Evolutionary conservation across 176 grass and related monocot species (phyloP).

Genomic region (Triticum urartu): DNA sequence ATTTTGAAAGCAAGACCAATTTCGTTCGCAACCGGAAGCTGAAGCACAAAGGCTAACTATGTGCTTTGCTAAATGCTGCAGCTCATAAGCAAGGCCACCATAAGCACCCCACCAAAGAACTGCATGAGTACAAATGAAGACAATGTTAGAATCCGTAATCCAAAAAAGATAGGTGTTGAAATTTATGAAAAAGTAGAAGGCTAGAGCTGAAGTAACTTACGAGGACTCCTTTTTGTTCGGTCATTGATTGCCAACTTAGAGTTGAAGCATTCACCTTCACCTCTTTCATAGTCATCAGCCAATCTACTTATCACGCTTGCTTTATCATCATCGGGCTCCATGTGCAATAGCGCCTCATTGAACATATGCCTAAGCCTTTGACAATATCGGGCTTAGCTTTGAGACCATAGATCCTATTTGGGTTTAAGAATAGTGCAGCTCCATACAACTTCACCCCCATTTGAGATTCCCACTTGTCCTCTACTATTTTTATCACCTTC

Average conservation of each 20-base stretch:
- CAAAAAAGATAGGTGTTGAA: not conserved
- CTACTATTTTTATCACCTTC: not conserved
- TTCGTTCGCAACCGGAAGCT: not conserved
- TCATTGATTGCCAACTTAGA: not conserved
- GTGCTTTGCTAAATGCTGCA: not conserved
- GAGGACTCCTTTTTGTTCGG: not conserved
- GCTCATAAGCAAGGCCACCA: slow-evolving; percentile 5
- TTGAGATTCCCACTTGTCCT: not conserved
- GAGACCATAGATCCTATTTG: not conserved
- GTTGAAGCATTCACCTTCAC: not conserved
- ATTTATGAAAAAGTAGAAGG: not conserved
- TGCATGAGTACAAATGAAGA: not conserved
- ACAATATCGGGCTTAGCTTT: not conserved
- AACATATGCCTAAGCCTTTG: not conserved
- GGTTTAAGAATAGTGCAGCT: not conserved
- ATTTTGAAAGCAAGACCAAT: not conserved
- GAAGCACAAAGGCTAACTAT: not conserved
- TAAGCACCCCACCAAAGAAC: slow-evolving; percentile 21
- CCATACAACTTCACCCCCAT: not conserved
- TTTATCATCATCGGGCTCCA: not conserved
- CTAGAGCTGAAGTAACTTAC: not conserved
- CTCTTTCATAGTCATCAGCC: not conserved
- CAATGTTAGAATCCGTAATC: not conserved
- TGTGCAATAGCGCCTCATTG: not conserved
- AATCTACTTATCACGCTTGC: not conserved